A percentile compares a stretch with the other conserved stretches of the same genome.
These are phyloP conservation scores for Pythium phragmiticola DNA, from an alignment of 352 stramenopile genomes.

Conservation along the genomic window DNA sequence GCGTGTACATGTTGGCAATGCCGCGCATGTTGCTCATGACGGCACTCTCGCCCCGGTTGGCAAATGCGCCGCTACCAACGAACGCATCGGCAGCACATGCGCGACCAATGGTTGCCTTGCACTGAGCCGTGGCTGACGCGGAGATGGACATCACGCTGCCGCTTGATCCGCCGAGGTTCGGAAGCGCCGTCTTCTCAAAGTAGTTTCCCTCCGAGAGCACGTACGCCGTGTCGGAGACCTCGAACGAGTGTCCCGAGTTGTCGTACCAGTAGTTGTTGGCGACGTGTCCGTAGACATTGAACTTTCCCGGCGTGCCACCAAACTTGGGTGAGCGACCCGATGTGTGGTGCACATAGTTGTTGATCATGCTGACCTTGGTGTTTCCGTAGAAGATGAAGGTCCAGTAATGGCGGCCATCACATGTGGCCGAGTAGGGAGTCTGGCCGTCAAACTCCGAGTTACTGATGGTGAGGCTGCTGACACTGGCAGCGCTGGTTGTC, in stretches of 20 bases:
- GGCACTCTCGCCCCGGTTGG: background rate
- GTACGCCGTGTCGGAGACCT: constrained; percentile 32
- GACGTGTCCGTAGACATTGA: constrained; percentile 27
- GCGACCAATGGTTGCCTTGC: constrained; percentile 29
- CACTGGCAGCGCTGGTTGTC: constrained; percentile 32
- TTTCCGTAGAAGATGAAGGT: constrained; percentile 38
- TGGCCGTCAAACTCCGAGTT: constrained; percentile 55
- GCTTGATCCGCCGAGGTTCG: constrained; percentile 15
- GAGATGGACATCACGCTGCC: constrained; percentile 22
- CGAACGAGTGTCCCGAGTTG: constrained; percentile 40
- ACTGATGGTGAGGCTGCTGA: constrained; percentile 42
- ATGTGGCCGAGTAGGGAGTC: constrained; percentile 41
- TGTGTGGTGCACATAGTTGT: constrained; percentile 45
- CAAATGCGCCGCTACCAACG: constrained; percentile 21
- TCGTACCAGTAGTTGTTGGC: constrained; percentile 49
- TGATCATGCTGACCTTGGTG: constrained; percentile 39
- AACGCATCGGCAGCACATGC: constrained; percentile 30
- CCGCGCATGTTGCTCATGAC: constrained; percentile 12
- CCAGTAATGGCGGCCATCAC: constrained; percentile 58
- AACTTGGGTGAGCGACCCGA: constrained; percentile 47
- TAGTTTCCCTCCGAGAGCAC: constrained; percentile 47
- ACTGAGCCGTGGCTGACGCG: constrained; percentile 16
- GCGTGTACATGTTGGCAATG: constrained; percentile 9
- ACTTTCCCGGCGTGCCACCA: constrained; percentile 25
- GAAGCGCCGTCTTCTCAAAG: constrained; percentile 36